A percentile compares a stretch with the other conserved stretches of the same genome.
Evolutionary conservation across 805 yeast genomes (phyloP).

Genomic region (Starmerella vitae): DNA sequence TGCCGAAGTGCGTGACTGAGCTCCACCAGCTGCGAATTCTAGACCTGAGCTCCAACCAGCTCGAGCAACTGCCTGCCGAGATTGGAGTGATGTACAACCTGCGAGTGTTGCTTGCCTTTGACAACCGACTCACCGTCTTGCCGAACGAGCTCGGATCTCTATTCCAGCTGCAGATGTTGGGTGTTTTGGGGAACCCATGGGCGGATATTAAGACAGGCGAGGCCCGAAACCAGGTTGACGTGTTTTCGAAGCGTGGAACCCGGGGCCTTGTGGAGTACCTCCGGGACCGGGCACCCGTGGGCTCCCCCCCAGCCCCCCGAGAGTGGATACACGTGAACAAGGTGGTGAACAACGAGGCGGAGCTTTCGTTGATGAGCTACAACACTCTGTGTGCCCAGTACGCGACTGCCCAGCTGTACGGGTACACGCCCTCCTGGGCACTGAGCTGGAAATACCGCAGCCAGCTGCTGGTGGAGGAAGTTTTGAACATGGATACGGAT

Average conservation of each 20-base stretch:
- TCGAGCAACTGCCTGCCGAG: constrained; percentile 65
- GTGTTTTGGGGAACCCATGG: constrained; percentile 86
- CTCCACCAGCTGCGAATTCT: constrained; percentile 64
- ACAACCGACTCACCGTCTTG: constrained; percentile 59
- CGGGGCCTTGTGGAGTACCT: constrained; percentile 65
- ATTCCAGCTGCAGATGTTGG: constrained; percentile 71
- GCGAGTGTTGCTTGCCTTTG: constrained; percentile 73
- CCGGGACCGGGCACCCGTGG: constrained; percentile 67
- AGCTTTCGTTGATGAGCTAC: constrained; percentile 71
- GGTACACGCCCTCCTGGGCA: constrained; percentile 96
- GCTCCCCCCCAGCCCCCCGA: constrained; percentile 56
- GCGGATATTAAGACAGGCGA: constrained; percentile 40
- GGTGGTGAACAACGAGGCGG: constrained; percentile 43
- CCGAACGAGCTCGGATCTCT: constrained; percentile 81
- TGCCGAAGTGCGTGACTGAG: constrained; percentile 58
- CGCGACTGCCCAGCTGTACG: constrained; percentile 84
- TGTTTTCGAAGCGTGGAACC: constrained; percentile 70
- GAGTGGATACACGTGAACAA: constrained; percentile 70
- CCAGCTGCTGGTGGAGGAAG: constrained; percentile 59
- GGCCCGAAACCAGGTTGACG: no score
- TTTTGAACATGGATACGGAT: constrained; percentile 53
- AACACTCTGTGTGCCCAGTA: constrained; percentile 92
- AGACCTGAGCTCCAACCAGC: constrained; percentile 68
- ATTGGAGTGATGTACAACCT: constrained; percentile 71
- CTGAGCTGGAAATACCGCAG: constrained; percentile 84